Base-by-base conservation (phyloP, 2,329 filamentous ascomycete species). In the Xylogone sp. region DNA sequence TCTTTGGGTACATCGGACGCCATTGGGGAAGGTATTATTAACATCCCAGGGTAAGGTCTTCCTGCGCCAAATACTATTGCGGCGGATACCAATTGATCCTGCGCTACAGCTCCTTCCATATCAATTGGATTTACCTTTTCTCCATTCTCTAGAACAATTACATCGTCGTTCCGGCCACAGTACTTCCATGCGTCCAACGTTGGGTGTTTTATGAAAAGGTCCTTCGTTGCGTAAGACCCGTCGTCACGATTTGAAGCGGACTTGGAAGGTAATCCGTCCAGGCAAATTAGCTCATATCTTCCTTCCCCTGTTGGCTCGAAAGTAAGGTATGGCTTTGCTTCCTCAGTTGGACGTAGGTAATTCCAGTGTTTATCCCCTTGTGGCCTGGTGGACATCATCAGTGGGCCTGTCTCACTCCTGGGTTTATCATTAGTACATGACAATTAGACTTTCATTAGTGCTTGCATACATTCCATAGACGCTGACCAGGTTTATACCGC, bases 301-400 rank as follows among this genome's bases (percentile, higher is more conserved):
- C 65, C 39, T 57, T 57, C 43, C 63, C 62, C 51, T 67, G 65
- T 6, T 62, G 22, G 46, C 45, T 42, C 62, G 56, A 55, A 58
- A 18, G 21, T 42, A 4, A 61, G 29, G 29, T 48, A 54, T 13
- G 48, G 49, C 16, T 53, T 46, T n/a, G 57, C 39, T 2, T 42
- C 46, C 18, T 24, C 13, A 10, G 47, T 20, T 18, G 49, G 49
- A 21, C 75, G 75, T 12, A 84, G 64, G 54, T 83, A 86, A 58
- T 83, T 77, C 83, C 83, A 87, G 4, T 70, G 75, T 43, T 75
- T 75, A 61, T 86, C 83, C 1, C 68, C 74, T 1, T 62, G 59
- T 13, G 48, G 49, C 0, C 75, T 71, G 10, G 77, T 74, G 0
- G 80, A 83, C 1, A 78, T 84, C 78, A 83, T 83, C 13, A 85